Base-by-base conservation (phyloP, 164 flowering plant species). In the Vitis cinerea region DNA sequence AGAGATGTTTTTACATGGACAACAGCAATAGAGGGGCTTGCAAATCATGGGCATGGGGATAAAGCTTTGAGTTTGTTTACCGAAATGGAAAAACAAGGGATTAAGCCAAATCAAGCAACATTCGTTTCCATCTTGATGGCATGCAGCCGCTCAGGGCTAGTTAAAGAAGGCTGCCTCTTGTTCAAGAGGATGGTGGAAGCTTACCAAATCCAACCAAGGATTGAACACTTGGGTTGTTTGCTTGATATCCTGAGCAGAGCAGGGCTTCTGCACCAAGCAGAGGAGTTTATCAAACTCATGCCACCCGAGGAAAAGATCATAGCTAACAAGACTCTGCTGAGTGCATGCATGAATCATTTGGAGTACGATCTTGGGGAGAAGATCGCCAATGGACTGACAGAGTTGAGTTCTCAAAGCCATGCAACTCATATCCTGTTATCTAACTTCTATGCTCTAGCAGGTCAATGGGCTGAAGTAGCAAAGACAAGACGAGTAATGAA, bases 1-100 rank as follows among this genome's bases (percentile, higher is more conserved):
- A 79, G 17, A 44, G 82, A 79, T 68, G 77, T 70, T 55, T 74
- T 72, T 27, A 10, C 79, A 17, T 82, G 85, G 81, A 82, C 82
- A 50, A 57, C 81, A 12, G 30, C 61, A 30, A 72, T 79, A 47
- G 72, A 64, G 29, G 85, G 81, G 37, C 57, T 74, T 67, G 85
- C 82, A 31, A 72, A 64, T 30, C 50, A 60, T 61, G 83, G 85
- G 10, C 65, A 56, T 55, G 82, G 81, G n/a, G 66, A 63, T 29
- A 64, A 77, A 48, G 79, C 81, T 50, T 29, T 79, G 65, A 14
- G 37, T 17, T 62, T 79, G 50, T 82, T 79, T 61, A 12, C 49
- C 31, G 58, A 77, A 67, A 79, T 77, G 83, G 72, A 79, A 59
- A 50, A 49, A 44, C 50, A 75, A 51, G 77, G 75, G 12, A 51